Evolutionary conservation across 139 green algal species (phyloP).

Genomic region (Picochlorum sp.): DNA sequence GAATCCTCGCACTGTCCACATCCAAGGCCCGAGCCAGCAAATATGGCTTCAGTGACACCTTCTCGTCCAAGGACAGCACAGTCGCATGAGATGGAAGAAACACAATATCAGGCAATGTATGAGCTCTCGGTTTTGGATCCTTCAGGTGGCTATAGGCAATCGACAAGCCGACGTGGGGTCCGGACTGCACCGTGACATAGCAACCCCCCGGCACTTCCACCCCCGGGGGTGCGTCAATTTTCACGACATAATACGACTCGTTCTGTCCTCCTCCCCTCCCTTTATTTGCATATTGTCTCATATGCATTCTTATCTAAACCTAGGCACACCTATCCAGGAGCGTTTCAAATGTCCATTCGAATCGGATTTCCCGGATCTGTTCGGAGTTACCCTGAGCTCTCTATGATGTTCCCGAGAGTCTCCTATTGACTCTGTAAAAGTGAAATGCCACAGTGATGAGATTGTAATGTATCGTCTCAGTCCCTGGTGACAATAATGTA

Average conservation of each 20-base stretch:
- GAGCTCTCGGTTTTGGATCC: slow-evolving; percentile 7
- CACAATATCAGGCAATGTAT: slow-evolving; percentile 25
- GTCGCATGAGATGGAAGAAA: slow-evolving; percentile 13
- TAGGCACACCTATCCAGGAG: no score
- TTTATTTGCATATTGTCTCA: no score
- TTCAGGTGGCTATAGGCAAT: background rate
- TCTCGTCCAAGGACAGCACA: slow-evolving; percentile 14
- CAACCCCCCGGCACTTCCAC: slow-evolving; percentile 13
- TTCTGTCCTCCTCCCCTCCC: no score
- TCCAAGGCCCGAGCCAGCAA: slow-evolving; percentile 13
- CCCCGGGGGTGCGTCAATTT: slow-evolving; percentile 21
- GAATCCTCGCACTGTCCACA: background rate
- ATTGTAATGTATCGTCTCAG: no score
- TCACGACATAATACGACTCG: slow-evolving; percentile 21
- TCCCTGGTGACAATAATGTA: no score
- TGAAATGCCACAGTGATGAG: no score
- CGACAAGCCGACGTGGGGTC: slow-evolving; percentile 8
- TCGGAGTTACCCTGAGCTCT: no score
- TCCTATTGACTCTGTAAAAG: no score
- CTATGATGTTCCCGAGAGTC: no score
- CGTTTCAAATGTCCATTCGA: no score
- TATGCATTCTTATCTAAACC: no score
- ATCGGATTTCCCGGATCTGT: no score
- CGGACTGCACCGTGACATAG: slow-evolving; percentile 27
- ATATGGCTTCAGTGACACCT: slow-evolving; percentile 15